These are phyloP conservation scores for Xylaria sp. DNA, from an alignment of 2,329 filamentous ascomycete species.

Conservation along the genomic window DNA sequence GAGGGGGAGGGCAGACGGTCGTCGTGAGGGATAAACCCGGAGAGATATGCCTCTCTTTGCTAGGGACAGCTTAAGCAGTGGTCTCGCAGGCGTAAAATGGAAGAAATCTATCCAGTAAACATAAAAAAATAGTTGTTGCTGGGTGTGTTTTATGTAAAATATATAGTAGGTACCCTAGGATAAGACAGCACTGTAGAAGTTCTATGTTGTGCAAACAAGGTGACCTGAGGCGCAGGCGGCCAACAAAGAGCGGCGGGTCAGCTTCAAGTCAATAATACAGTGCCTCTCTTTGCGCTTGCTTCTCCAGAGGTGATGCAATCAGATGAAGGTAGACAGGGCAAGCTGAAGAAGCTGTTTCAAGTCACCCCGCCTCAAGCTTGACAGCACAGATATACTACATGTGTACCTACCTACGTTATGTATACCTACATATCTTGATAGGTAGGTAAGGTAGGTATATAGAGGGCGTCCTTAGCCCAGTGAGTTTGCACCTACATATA, in stretches of 20 bases:
- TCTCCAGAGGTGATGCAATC: conserved; percentile 23
- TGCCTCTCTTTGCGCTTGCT: conserved; percentile 1
- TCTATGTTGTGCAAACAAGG: background rate
- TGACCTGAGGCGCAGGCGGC: conserved; percentile 28
- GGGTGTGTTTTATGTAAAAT: no score
- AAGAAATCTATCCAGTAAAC: no score
- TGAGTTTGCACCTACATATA: no score
- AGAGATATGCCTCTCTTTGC: background rate
- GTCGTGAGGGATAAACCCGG: background rate
- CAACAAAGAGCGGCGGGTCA: conserved; percentile 19
- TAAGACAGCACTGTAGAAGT: background rate
- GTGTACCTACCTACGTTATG: background rate
- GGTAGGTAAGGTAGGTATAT: no score
- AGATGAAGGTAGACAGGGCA: conserved; percentile 9
- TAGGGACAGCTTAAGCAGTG: background rate
- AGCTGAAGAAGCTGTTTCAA: conserved; percentile 30
- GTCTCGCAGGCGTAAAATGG: background rate
- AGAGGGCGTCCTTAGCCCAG: no score
- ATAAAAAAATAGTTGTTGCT: no score
- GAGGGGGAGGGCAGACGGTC: background rate
- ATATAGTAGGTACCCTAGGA: no score
- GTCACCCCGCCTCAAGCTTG: conserved; percentile 29
- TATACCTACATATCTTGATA: no score
- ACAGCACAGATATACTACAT: background rate
- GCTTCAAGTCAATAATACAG: background rate